phyloP scores from a whole-genome alignment of 208 protist species.

The Wallacemonas sp. region DNA sequence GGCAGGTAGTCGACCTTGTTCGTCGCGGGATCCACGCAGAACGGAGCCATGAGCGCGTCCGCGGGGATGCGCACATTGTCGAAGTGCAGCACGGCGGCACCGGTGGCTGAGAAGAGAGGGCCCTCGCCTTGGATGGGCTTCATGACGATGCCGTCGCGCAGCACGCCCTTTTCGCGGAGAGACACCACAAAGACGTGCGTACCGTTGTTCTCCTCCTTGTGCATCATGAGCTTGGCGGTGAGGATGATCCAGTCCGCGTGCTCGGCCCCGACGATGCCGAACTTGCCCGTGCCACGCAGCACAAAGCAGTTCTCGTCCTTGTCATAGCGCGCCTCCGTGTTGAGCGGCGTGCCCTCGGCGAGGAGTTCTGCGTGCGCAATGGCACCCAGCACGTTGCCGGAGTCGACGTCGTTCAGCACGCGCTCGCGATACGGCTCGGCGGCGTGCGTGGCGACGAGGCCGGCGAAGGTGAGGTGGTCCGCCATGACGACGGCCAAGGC shows the following conservation, averaged over 20 bases:
- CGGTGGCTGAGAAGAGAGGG: slow-evolving; percentile 44
- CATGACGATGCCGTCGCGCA: slow-evolving; percentile 48
- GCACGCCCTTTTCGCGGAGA: slow-evolving; percentile 54
- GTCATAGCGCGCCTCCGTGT: slow-evolving; percentile 87
- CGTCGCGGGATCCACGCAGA: slow-evolving; percentile 47
- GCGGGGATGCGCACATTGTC: slow-evolving; percentile 63
- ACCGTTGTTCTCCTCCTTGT: slow-evolving; percentile 82
- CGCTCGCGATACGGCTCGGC: slow-evolving; percentile 36
- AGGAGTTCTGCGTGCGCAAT: slow-evolving; percentile 77
- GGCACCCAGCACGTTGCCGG: slow-evolving; percentile 55
- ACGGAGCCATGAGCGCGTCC: slow-evolving; percentile 64
- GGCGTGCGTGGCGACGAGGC: slow-evolving; percentile 73
- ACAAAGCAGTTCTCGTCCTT: slow-evolving; percentile 74
- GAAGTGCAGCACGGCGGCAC: slow-evolving; percentile 77
- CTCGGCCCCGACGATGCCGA: slow-evolving; percentile 70
- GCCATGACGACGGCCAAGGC: slow-evolving; percentile 70
- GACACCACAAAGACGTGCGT: slow-evolving; percentile 75
- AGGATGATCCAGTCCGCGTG: slow-evolving; percentile 84
- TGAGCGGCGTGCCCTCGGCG: slow-evolving; percentile 72
- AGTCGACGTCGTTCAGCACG: slow-evolving; percentile 68
- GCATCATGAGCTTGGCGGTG: slow-evolving; percentile 73
- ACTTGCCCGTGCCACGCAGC: slow-evolving; percentile 82
- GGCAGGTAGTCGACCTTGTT: slow-evolving; percentile 39
- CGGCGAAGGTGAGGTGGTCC: slow-evolving; percentile 86
- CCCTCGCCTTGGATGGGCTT: slow-evolving; percentile 55